Conservation (phyloP, 1,284 basidiomycete species). For the Ustilago cynodontis region DNA sequence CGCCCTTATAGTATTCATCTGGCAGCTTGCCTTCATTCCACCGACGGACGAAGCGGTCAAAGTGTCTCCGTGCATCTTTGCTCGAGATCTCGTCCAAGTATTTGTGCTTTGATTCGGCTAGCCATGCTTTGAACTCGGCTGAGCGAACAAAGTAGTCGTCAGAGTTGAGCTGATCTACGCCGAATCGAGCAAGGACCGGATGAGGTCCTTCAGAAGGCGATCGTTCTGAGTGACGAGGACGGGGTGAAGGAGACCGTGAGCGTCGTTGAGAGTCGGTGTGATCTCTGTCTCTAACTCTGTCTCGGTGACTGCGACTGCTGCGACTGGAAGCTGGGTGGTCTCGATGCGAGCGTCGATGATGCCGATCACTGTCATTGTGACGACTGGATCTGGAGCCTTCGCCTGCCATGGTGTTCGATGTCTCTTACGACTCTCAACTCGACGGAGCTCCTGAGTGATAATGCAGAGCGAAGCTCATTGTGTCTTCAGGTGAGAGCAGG, state of each 20-base stretch:
- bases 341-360: constrained; percentile 5
- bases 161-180: constrained; percentile 12
- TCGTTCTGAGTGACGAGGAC: background rate
- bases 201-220: background rate
- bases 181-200: constrained; percentile 7
- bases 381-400: background rate
- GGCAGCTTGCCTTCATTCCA: constrained; percentile 50
- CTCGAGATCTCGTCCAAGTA: constrained; percentile 56
- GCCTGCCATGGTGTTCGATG: background rate
- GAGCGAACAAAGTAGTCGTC: constrained; percentile 53
- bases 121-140: constrained; percentile 57
- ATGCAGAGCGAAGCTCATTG: background rate
- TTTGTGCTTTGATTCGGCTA: constrained; percentile 26
- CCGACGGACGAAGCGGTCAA: constrained; percentile 45
- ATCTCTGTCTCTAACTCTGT: constrained; percentile 4
- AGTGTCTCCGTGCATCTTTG: constrained; percentile 48
- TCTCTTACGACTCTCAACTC: background rate
- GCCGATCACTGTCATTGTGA: background rate
- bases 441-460: background rate
- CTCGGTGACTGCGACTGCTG: background rate
- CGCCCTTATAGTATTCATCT: constrained; percentile 29
- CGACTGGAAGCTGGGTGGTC: constrained; percentile 4
- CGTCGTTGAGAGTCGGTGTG: constrained; percentile 3
- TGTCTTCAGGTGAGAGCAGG: background rate
- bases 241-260: constrained; percentile 6